Evolutionary conservation across 768 basidiomycete species (phyloP).

Genomic region (Phaeolepiota aurea): DNA sequence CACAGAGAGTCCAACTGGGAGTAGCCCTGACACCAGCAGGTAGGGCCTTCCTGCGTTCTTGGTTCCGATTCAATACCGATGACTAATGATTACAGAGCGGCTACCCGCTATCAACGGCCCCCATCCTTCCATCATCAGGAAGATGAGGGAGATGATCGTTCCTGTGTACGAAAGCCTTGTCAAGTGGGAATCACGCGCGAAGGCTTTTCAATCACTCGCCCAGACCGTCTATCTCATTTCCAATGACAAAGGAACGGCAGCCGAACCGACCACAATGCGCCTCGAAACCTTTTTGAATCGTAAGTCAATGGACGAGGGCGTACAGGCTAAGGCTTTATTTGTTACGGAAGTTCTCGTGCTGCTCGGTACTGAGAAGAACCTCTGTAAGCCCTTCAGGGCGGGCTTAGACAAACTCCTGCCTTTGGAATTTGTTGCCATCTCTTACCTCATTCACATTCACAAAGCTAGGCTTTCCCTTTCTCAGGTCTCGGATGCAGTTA

Average conservation of each 20-base stretch:
- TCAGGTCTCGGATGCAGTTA: conserved; percentile 6
- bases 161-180: neutral
- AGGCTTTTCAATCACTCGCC: neutral
- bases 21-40: conserved; percentile 42
- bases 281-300: conserved; percentile 17
- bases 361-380: conserved; percentile 7
- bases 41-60: conserved; percentile 9
- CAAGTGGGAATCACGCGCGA: neutral
- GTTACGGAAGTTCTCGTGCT: conserved; percentile 15
- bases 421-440: conserved; percentile 23
- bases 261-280: conserved; percentile 12
- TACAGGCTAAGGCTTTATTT: neutral
- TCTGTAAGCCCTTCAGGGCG: conserved; percentile 11
- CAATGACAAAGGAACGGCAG: conserved; percentile 11
- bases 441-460: conserved; percentile 5
- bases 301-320: conserved; percentile 2
- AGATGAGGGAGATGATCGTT: conserved; percentile 18
- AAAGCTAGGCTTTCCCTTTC: conserved; percentile 2
- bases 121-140: conserved; percentile 32
- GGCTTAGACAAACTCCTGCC: conserved; percentile 20
- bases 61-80: neutral
- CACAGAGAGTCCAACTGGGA: conserved; percentile 43
- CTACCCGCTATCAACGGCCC: conserved; percentile 41
- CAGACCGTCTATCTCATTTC: conserved; percentile 17
- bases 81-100: conserved; percentile 26